Percentiles rank a stretch among this genome's conserved stretches.
Evolutionary conservation across 768 basidiomycete species (phyloP).

Genomic region (Ramaria sp.): DNA sequence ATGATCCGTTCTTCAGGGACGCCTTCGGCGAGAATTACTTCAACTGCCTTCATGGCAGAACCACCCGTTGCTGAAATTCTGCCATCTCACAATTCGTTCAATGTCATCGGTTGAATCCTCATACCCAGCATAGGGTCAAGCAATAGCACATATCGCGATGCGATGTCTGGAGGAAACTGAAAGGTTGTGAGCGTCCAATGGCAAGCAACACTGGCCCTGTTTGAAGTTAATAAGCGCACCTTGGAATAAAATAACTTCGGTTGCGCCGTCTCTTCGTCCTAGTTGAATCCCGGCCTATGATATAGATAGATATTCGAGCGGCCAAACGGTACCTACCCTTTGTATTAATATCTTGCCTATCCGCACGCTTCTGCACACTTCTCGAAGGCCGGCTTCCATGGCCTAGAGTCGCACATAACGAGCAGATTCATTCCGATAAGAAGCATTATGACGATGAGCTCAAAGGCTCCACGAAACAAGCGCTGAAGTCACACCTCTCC

Average conservation of each 20-base stretch:
- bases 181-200: not conserved
- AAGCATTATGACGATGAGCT: not conserved
- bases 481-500: slow-evolving; percentile 56
- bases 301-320: not conserved
- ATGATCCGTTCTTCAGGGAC: slow-evolving; percentile 93
- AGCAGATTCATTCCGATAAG: not conserved
- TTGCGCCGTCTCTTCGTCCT: slow-evolving; percentile 92
- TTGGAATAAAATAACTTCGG: slow-evolving; percentile 92
- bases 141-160: slow-evolving; percentile 81
- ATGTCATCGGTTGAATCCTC: slow-evolving; percentile 16
- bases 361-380: slow-evolving; percentile 87
- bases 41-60: slow-evolving; percentile 95
- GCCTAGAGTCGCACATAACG: slow-evolving; percentile 40
- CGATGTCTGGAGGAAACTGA: slow-evolving; percentile 89
- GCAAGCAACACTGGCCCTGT: not conserved
- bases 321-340: slow-evolving; percentile 40
- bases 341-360: slow-evolving; percentile 99
- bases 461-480: not conserved
- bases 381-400: slow-evolving; percentile 94
- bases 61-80: slow-evolving; percentile 72
- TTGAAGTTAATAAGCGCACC: slow-evolving; percentile 25
- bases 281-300: not conserved
- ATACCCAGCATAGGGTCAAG: slow-evolving; percentile 96
- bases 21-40: slow-evolving; percentile 83
- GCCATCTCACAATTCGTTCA: not conserved